Conservation (phyloP, 805 yeast species). For the Candida stauntonica region DNA sequence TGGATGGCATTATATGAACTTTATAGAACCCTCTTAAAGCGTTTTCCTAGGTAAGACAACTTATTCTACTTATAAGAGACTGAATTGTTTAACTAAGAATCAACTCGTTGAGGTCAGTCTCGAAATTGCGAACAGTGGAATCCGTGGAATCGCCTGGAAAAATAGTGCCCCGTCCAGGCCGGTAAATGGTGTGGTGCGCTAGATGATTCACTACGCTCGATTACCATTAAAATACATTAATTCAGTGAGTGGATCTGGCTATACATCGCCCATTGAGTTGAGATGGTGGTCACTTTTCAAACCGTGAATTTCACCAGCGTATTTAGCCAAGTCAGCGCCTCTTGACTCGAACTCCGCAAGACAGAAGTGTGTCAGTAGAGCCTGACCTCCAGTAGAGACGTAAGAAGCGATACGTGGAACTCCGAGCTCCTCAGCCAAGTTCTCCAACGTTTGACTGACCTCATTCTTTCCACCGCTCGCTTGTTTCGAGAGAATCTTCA, state of each 20-base stretch:
- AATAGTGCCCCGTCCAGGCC: too few relatives aligned
- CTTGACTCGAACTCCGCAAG: slow-evolving; percentile 47
- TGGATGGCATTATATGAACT: slow-evolving; percentile 4
- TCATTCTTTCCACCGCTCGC: slow-evolving; percentile 9
- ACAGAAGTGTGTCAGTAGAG: slow-evolving; percentile 58
- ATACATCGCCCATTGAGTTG: slow-evolving; percentile 1
- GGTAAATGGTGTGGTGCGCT: too few relatives aligned
- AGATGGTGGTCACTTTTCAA: slow-evolving; percentile 28
- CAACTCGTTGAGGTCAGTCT: too few relatives aligned
- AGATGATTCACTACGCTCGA: too few relatives aligned
- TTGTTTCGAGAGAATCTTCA: slow-evolving; percentile 49
- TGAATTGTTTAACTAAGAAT: too few relatives aligned
- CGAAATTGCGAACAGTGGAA: too few relatives aligned
- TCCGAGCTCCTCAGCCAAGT: slow-evolving; percentile 65
- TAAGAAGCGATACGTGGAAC: slow-evolving; percentile 54
- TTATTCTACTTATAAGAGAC: too few relatives aligned
- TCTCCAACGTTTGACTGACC: slow-evolving; percentile 48
- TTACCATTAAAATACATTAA: too few relatives aligned
- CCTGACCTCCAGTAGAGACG: slow-evolving; percentile 59
- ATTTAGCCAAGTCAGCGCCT: slow-evolving; percentile 34
- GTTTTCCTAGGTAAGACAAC: too few relatives aligned
- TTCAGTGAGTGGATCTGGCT: too few relatives aligned
- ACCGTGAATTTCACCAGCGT: slow-evolving; percentile 52
- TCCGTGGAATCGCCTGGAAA: too few relatives aligned
- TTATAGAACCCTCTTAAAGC: too few relatives aligned